Base-by-base conservation (phyloP, 495 filamentous ascomycete species). In the Talaromyces stipitatus region DNA sequence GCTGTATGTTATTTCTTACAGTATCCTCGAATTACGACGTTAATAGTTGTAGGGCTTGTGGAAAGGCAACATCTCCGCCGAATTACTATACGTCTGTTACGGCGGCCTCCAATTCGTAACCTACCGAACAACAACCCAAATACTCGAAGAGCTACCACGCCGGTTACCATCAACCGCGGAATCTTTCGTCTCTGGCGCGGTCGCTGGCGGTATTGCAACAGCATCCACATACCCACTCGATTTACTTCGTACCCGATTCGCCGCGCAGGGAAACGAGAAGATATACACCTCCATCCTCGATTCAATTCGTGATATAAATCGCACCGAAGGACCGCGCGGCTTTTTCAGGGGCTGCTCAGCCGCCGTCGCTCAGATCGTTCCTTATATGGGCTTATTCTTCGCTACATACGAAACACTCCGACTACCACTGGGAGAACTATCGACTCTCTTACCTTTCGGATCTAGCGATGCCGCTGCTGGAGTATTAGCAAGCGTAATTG, bases 21-120 rank as follows among this genome's bases (percentile, higher is more conserved):
- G n/a, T 9, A 9, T 38, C 26, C 30, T 14, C 36, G 27, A 16
- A 10, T 22, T 27, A 46, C 7, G 30, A 33, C 12, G 30, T 33
- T 33, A 29, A 41, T 16, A 54, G 2, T 11, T 11, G n/a, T 32
- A 83, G 80, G 92, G 83, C 51, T 81, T 98, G 50, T 98, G 94
- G 94, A 97, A 97, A 77, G 94, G 94, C 70, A 98, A 98, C 68
- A 82, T 97, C 58, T 90, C 94, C 54, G 94, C 94, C 24, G 94
- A 97, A 74, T 70, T 94, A 28, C 83, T 98, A 67, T 98, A 98
- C 77, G 78, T 98, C 47, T 82, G 82, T 64, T 97, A 97, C 76
- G 84, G 88, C 55, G 86, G 86, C 29, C 75, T 87, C 55, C 95
- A 98, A 75, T 98, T 98, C 81, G 85, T 86, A 7, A 75, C 88